Evolutionary conservation across 2,329 filamentous ascomycete genomes (phyloP), one percentile per base, ranked within the genome.

Genomic region (Aspergillus flavus): DNA sequence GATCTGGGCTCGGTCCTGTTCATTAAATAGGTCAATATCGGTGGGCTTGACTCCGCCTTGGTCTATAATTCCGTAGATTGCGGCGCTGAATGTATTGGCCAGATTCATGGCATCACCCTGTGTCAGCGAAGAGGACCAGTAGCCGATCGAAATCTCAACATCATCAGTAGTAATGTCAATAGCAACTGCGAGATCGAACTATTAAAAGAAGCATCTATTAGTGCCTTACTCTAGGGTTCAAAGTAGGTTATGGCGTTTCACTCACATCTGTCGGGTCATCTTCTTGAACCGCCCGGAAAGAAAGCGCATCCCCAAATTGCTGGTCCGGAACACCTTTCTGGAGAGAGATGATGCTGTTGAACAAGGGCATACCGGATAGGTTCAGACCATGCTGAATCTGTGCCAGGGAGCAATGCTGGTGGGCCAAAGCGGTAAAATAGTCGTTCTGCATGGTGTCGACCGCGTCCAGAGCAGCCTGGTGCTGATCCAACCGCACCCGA

Each of bases 191-290:
- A 50, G 26, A 11, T 50, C 46, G 23, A 50, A 50, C 46, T 50
- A 30, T 50, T 3, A 30, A 50, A 19, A 32, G 46, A 30, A 28
- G 7, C 6, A 28, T 26, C 6, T 32, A 16, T 50, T 9, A 50
- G 46, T 50, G 12, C 3, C 23, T 28, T 50, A 6, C 16, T 50
- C 16, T 28, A 3, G 14, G 26, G 7, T 30, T 28, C 6, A 6
- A 9, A 19, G 16, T 30, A 6, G 12, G 23, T 7, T 30, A 7
- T 16, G 16, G 46, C 7, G 12, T n/a, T 34, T 48, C 36, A 43
- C 55, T 57, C 23, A 57, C 55, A 21, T 57, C 55, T 16, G 55
- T 57, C 10, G 55, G 55, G 16, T 41, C 34, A 23, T 57, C 55
- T 57, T 41, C 55, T 41, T 41, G 14, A 57, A 41, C 16, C 19